Conservation (phyloP, 2,329 filamentous ascomycete species). For the Fonsecaea pedrosoi region DNA sequence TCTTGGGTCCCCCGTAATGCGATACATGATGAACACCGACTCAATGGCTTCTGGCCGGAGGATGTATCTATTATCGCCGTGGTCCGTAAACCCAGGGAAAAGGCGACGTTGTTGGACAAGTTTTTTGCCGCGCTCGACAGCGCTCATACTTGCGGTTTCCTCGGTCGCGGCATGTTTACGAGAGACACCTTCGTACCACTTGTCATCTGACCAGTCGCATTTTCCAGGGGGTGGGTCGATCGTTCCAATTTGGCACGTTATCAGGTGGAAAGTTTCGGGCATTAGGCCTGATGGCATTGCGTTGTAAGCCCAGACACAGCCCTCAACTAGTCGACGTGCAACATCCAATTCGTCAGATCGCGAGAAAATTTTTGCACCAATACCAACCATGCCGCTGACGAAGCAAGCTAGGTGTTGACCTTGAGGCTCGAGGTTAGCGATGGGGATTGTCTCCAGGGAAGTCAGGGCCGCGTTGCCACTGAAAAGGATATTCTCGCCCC, state of each 20-base stretch:
- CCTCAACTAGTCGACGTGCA: conserved; percentile 65
- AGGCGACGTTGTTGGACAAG: conserved; percentile 51
- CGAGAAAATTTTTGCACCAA: conserved; percentile 68
- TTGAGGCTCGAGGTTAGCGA: conserved; percentile 41
- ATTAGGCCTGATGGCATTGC: conserved; percentile 65
- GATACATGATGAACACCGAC: conserved; percentile 66
- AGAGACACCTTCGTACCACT: conserved; percentile 44
- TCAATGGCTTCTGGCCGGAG: conserved; percentile 69
- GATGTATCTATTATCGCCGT: conserved; percentile 66
- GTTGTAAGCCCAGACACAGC: conserved; percentile 69
- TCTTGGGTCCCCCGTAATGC: conserved; percentile 62
- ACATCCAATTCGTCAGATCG: conserved; percentile 61
- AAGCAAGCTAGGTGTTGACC: conserved; percentile 73
- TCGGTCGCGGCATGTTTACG: conserved; percentile 33
- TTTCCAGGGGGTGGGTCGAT: conserved; percentile 43
- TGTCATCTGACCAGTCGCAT: conserved; percentile 51
- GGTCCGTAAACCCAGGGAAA: conserved; percentile 62
- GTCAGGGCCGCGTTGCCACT: conserved; percentile 56
- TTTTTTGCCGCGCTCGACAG: conserved; percentile 44
- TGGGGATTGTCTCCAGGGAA: conserved; percentile 39
- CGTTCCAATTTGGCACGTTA: conserved; percentile 50
- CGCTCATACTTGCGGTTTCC: conserved; percentile 22
- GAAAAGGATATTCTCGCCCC: conserved; percentile 71
- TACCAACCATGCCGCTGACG: conserved; percentile 71
- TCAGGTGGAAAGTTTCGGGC: conserved; percentile 64